Evolutionary conservation across 2,329 filamentous ascomycete genomes (phyloP).

Genomic region (Epicoccum nigrum): DNA sequence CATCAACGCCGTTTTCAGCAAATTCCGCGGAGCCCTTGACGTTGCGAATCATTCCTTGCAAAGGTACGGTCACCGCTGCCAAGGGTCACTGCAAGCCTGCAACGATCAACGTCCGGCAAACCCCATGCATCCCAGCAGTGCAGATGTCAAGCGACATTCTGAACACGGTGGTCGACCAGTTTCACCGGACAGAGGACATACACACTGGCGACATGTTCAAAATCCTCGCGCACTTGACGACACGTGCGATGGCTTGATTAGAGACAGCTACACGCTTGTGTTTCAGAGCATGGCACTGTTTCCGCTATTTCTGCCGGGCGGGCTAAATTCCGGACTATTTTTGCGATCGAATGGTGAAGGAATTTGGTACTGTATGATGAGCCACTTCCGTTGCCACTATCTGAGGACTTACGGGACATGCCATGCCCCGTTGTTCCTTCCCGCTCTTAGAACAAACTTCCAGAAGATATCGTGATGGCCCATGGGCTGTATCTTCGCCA

Average conservation of each 20-base stretch:
- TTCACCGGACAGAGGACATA: constrained; percentile 18
- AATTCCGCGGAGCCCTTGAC: constrained; percentile 11
- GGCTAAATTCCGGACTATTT: constrained; percentile 6
- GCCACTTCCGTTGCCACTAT: constrained; percentile 8
- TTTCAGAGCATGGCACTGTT: constrained; percentile 12
- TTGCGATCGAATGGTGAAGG: constrained; percentile 1
- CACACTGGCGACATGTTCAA: constrained; percentile 11
- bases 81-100: constrained; percentile 3
- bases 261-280: constrained; percentile 15
- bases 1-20: constrained; percentile 21
- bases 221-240: constrained; percentile 21
- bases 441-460: constrained; percentile 5
- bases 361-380: neutral
- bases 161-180: constrained; percentile 6
- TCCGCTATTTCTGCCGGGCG: constrained; percentile 12
- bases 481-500: too few species aligned
- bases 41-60: constrained; percentile 8
- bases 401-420: neutral
- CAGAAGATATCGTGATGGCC: constrained; percentile 1
- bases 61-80: neutral
- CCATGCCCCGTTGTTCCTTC: constrained; percentile 1
- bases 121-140: constrained; percentile 2
- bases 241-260: constrained; percentile 21
- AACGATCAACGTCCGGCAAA: constrained; percentile 5
- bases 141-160: constrained; percentile 2